Percentiles rank a stretch among this genome's conserved stretches.
phyloP scores from a whole-genome alignment of 495 filamentous ascomycete genomes.

The Trichoderma orchidacearum region DNA sequence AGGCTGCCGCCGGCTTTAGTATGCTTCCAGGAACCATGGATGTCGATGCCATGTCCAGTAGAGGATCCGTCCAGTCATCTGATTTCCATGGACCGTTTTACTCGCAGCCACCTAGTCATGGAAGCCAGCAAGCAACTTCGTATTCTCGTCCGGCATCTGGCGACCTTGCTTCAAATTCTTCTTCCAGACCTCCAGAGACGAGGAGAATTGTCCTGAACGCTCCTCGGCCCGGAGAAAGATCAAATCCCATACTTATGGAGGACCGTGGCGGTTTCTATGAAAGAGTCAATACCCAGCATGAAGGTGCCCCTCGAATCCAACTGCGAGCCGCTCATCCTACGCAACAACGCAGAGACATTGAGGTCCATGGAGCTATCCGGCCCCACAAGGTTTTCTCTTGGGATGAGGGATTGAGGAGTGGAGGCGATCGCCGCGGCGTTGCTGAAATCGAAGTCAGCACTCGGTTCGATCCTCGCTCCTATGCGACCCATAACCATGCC shows the following conservation, averaged over 20 bases:
- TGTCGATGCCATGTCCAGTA: neutral
- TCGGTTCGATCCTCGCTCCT: neutral
- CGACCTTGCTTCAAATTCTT: neutral
- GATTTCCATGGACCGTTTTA: neutral
- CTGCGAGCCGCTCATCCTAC: neutral
- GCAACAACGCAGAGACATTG: neutral
- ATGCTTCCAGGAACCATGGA: neutral
- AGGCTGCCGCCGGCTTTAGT: neutral
- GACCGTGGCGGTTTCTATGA: slow-evolving; percentile 1
- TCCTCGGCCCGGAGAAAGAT: neutral
- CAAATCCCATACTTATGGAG: slow-evolving; percentile 3
- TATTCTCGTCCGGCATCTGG: neutral
- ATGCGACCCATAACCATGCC: neutral
- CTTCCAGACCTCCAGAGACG: neutral
- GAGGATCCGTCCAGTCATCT: neutral
- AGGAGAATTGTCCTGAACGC: neutral
- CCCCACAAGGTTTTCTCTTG: neutral
- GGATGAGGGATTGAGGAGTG: neutral
- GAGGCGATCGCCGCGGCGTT: neutral
- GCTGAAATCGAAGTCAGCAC: neutral
- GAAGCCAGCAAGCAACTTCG: neutral
- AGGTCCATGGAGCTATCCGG: neutral
- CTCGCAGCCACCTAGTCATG: neutral
- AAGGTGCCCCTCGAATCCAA: neutral
- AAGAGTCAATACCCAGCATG: neutral